Evolutionary conservation across 768 basidiomycete species (phyloP), one percentile per base, ranked within the genome.

Genomic region (Naganishia antarctica): DNA sequence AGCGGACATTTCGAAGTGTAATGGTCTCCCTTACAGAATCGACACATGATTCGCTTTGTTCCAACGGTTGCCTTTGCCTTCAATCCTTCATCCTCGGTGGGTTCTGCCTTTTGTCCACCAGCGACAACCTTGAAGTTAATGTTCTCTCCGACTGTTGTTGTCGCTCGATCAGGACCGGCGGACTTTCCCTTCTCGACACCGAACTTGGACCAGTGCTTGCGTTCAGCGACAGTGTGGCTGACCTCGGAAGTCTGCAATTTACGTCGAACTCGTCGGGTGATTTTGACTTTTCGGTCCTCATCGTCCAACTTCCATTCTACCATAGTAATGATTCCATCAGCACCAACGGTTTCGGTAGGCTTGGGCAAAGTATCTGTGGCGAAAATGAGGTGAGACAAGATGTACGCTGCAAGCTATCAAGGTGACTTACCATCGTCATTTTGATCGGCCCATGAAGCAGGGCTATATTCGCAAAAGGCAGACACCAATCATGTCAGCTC

Each of bases 1-100:
- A 92, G 93, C 6, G 96, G 96, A 83, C 96, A 98, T 78, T 93
- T 92, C 68, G 92, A 89, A 15, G 96, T 99, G 79, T 93, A 98
- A 80, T 98, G 96, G 68, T 88, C 89, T 59, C 94, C 96, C 75
- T 94, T 90, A 81, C 96, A 98, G 61, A 96, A 80, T 68, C 96
- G 84, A 83, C 96, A 99, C 46, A 83, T 79, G 68, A 99, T 89
- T 74, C 91, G 91, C 74, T 91, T 91, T 59, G 67, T 68, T 34
- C 66, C 69, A 0, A 88, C 83, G 66, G 84, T 85, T 12, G 76
- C 79, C 78, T 78, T 70, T 26, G 71, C 65, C 69, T 90, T 90
- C 69, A 88, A 84, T 71, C 88, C 87, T 12, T 83, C 82, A 8
- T 84, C 80, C 61, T 81, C 83, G 69, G 90, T 89, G 11, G 80